Percentiles rank a stretch among this genome's conserved stretches.
Conservation (phyloP, 2,329 filamentous ascomycete genomes). For the Coniochaeta sp. region DNA sequence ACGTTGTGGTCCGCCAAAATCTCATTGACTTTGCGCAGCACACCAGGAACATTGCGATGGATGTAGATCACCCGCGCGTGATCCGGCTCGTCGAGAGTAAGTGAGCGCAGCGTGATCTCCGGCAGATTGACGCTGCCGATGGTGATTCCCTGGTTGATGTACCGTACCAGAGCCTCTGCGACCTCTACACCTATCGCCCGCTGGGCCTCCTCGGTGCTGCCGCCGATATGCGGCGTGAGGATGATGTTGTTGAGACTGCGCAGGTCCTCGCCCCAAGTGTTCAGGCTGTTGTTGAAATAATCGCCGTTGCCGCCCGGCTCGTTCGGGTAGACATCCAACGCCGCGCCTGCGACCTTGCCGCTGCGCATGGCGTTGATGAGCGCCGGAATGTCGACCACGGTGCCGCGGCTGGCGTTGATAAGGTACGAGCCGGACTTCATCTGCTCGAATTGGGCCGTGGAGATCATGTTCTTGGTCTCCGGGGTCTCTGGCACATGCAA, state of each 20-base stretch:
- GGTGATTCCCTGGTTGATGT: slow-evolving; percentile 92
- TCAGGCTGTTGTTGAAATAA: slow-evolving; percentile 82
- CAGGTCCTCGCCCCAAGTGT: slow-evolving; percentile 79
- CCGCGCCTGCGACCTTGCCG: slow-evolving; percentile 86
- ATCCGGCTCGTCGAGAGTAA: slow-evolving; percentile 83
- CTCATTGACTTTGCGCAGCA: slow-evolving; percentile 90
- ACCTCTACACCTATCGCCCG: slow-evolving; percentile 94
- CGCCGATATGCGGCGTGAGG: slow-evolving; percentile 92
- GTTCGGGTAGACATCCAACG: slow-evolving; percentile 92
- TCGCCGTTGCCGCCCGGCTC: slow-evolving; percentile 92
- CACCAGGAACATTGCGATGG: slow-evolving; percentile 93
- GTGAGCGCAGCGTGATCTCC: slow-evolving; percentile 83
- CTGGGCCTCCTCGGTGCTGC: slow-evolving; percentile 96
- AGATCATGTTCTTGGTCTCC: slow-evolving; percentile 91
- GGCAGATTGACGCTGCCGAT: slow-evolving; percentile 92
- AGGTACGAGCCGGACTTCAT: slow-evolving; percentile 94
- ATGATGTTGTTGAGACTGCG: slow-evolving; percentile 85
- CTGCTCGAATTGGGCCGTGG: slow-evolving; percentile 65
- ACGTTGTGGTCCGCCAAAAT: slow-evolving; percentile 94
- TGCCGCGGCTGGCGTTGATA: slow-evolving; percentile 92
- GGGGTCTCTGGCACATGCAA: slow-evolving; percentile 89
- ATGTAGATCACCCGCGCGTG: slow-evolving; percentile 93
- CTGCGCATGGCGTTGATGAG: slow-evolving; percentile 79
- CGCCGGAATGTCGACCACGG: slow-evolving; percentile 87
- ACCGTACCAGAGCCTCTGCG: slow-evolving; percentile 76